Percentiles rank a stretch among this genome's conserved stretches.
Conservation (phyloP, 1,139 yeast species). For the Taiozyma sp. region DNA sequence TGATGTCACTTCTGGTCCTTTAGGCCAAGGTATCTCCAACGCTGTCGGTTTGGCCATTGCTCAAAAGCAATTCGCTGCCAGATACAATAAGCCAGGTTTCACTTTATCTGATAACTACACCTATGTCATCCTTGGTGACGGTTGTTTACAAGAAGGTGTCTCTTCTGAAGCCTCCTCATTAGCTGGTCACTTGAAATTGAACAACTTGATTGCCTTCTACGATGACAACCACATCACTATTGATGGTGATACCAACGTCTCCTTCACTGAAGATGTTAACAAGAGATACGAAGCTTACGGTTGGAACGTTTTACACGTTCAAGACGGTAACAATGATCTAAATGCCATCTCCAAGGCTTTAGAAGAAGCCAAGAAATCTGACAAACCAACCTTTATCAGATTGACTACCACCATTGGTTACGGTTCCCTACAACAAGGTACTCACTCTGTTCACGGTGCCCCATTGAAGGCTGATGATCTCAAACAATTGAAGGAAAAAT, state of each 20-base stretch:
- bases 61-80: constrained; percentile 87
- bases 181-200: constrained; percentile 95
- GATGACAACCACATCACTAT: constrained; percentile 97
- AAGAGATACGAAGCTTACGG: constrained; percentile 89
- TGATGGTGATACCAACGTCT: constrained; percentile 87
- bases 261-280: constrained; percentile 92
- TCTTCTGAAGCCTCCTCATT: constrained; percentile 90
- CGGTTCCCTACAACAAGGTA: constrained; percentile 85
- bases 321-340: constrained; percentile 78
- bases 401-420: constrained; percentile 89
- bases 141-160: constrained; percentile 98
- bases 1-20: constrained; percentile 98
- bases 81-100: constrained; percentile 85
- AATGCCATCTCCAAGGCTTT: constrained; percentile 71
- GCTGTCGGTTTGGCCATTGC: constrained; percentile 98
- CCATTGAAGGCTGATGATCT: constrained; percentile 95
- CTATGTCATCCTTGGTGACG: constrained; percentile 89
- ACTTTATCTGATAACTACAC: constrained; percentile 69
- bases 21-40: constrained; percentile 97
- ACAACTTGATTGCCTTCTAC: constrained; percentile 92
- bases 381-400: constrained; percentile 90
- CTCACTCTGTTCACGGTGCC: constrained; percentile 94
- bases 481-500: constrained; percentile 75
- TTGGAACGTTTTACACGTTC: constrained; percentile 82
- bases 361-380: constrained; percentile 58